Conservation (phyloP, 2,329 filamentous ascomycete genomes). For the Epichloe baconii region DNA sequence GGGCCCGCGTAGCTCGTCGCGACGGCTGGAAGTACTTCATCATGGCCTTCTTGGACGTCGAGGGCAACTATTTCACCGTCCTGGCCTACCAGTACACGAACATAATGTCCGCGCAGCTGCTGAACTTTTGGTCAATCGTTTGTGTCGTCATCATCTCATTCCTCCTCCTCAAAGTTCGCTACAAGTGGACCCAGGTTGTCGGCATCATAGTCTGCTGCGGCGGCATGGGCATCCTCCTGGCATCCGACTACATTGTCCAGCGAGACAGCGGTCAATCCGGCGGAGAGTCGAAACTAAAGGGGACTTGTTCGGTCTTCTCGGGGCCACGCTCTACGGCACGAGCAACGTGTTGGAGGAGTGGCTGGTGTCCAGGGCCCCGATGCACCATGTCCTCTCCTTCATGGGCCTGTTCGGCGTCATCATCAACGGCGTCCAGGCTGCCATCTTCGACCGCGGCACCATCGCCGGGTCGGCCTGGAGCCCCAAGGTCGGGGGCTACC, state of each 20-base stretch:
- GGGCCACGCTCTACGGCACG: slow-evolving; percentile 82
- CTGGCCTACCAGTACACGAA: slow-evolving; percentile 88
- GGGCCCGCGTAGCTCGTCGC: slow-evolving; percentile 45
- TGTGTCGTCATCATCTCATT: slow-evolving; percentile 81
- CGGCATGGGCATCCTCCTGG: slow-evolving; percentile 78
- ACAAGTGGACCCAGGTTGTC: slow-evolving; percentile 70
- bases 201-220: slow-evolving; percentile 87
- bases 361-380: slow-evolving; percentile 71
- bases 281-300: slow-evolving; percentile 61
- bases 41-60: slow-evolving; percentile 82
- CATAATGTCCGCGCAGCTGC: slow-evolving; percentile 80
- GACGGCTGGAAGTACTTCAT: slow-evolving; percentile 93
- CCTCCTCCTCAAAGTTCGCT: slow-evolving; percentile 71
- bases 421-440: slow-evolving; percentile 84
- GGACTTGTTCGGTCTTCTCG: slow-evolving; percentile 80
- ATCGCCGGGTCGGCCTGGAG: slow-evolving; percentile 9
- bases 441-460: slow-evolving; percentile 68
- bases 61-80: slow-evolving; percentile 97
- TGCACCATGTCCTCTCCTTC: slow-evolving; percentile 90
- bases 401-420: slow-evolving; percentile 76
- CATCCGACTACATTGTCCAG: slow-evolving; percentile 66
- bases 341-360: slow-evolving; percentile 91
- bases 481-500: slow-evolving; percentile 54
- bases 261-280: slow-evolving; percentile 55
- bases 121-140: slow-evolving; percentile 98